Evolutionary conservation across 2,329 filamentous ascomycete genomes (phyloP).

Genomic region (Ophiostoma australiae): DNA sequence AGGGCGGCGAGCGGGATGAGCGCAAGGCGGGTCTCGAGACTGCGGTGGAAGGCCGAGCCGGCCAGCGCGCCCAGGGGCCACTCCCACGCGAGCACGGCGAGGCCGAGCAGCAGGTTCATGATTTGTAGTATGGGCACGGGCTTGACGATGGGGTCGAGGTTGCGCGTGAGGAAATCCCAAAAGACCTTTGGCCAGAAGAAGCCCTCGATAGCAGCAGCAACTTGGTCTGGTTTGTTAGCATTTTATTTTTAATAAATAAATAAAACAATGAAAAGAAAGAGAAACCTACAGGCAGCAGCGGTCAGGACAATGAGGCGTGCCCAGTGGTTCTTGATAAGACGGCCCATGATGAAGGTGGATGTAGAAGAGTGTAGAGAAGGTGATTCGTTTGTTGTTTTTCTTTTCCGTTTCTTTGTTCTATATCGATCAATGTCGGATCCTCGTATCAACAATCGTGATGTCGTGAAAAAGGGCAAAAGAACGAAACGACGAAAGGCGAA

Average conservation of each 20-base stretch:
- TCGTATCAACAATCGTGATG: conserved; percentile 1
- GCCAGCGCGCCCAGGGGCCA: conserved; percentile 80
- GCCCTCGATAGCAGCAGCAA: conserved; percentile 73
- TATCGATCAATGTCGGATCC: neutral
- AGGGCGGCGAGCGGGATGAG: conserved; percentile 75
- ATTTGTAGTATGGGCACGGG: conserved; percentile 85
- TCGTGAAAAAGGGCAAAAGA: neutral
- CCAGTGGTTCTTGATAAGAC: conserved; percentile 99
- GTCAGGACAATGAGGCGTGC: conserved; percentile 88
- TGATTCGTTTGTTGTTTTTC: neutral
- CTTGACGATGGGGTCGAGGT: conserved; percentile 78
- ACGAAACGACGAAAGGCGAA: conserved; percentile 19
- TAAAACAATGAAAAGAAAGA: neutral
- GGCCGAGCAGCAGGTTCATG: conserved; percentile 77
- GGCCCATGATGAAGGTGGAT: conserved; percentile 64
- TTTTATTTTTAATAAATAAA: neutral
- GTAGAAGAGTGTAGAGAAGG: neutral
- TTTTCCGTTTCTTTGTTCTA: neutral
- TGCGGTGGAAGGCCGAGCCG: conserved; percentile 73
- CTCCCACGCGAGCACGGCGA: conserved; percentile 78
- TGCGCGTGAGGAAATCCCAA: conserved; percentile 92
- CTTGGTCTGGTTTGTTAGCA: conserved; percentile 60
- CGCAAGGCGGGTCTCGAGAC: conserved; percentile 78
- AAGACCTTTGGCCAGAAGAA: conserved; percentile 99
- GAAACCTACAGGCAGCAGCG: conserved; percentile 64